These are phyloP conservation scores for Colletotrichum somersetense DNA, from an alignment of 2,329 filamentous ascomycete genomes.

Conservation along the genomic window DNA sequence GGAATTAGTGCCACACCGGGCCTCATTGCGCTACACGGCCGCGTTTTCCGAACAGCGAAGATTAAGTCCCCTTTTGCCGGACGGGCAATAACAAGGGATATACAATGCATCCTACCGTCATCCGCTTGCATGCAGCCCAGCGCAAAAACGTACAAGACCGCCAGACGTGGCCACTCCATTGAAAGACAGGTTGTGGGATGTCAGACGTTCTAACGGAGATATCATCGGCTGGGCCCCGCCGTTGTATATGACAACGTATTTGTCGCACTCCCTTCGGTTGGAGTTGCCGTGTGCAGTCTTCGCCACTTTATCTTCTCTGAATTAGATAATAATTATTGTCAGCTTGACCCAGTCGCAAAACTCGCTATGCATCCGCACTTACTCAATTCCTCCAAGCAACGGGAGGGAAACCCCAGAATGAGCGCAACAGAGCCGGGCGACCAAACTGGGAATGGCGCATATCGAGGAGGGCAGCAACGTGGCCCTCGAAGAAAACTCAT, in stretches of 20 bases:
- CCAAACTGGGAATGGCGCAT: conserved; percentile 6
- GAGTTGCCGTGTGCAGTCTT: not conserved
- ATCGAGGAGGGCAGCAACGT: not conserved
- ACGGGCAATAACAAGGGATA: not conserved
- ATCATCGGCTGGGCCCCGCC: not conserved
- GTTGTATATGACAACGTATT: conserved; percentile 14
- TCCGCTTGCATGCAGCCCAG: not conserved
- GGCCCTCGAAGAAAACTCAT: conserved; percentile 60
- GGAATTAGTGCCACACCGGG: not conserved
- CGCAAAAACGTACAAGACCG: not conserved
- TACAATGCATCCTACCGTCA: not conserved
- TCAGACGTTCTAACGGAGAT: not conserved
- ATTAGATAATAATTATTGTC: not conserved
- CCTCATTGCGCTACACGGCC: not conserved
- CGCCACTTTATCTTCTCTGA: not conserved
- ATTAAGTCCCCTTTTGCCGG: too few relatives aligned
- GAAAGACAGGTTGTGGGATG: not conserved
- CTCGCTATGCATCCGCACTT: conserved; percentile 14
- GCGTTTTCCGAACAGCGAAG: not conserved
- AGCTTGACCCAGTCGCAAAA: not conserved
- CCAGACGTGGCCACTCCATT: not conserved
- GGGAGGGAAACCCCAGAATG: not conserved
- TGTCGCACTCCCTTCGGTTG: not conserved
- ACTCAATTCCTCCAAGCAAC: not conserved
- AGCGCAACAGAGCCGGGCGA: not conserved